Base-by-base conservation (phyloP, 2,329 filamentous ascomycete species). In the Aspergillus pseudotamarii region DNA sequence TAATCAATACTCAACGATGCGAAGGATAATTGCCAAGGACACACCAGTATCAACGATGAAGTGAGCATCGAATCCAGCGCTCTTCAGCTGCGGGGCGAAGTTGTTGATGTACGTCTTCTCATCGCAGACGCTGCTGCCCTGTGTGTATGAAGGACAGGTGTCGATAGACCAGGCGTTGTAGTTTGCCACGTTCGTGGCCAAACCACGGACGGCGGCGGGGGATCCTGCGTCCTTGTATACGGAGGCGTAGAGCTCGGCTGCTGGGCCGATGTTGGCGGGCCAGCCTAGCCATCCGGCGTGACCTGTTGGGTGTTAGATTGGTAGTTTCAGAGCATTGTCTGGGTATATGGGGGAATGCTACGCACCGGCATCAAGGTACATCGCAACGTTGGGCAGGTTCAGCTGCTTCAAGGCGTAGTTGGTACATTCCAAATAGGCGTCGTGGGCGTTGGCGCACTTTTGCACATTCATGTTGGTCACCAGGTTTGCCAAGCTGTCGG, bases 261-360 rank as follows among this genome's bases (percentile, higher is more conserved):
- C 82, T 6, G 84, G 84, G 6, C 68, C 67, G 53, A 87, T 82
- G 76, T 89, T 89, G 64, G 84, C 86, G 21, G 82, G 73, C 86
- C 86, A 89, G 70, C 87, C 87, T 50, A 89, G 81, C 87, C 87
- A 89, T 64, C 87, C 86, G 30, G 84, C 86, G 73, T 89, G 87
- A 41, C 75, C 74, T 76, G 38, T 12, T 19, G 53, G 3, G 12
- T 10, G 12, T 60, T 45, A 59, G 46, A 8, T 59, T 32, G 57
- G n/a, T 16, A 9, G 3, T 21, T 10, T 3, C 11, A 21, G 2
- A 32, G 48, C 2, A 10, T 28, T 14, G 32, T 34, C 11, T 9
- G 32, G 28, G 2, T 1, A 14, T n/a, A 8, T 12, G 3, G 10
- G 12, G 4, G 12, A 12, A 12, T 19, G n/a, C 4, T 8, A 43